Base-by-base conservation (phyloP, 1,284 basidiomycete genomes). In the Melanopsichium pennsylvanicum region DNA sequence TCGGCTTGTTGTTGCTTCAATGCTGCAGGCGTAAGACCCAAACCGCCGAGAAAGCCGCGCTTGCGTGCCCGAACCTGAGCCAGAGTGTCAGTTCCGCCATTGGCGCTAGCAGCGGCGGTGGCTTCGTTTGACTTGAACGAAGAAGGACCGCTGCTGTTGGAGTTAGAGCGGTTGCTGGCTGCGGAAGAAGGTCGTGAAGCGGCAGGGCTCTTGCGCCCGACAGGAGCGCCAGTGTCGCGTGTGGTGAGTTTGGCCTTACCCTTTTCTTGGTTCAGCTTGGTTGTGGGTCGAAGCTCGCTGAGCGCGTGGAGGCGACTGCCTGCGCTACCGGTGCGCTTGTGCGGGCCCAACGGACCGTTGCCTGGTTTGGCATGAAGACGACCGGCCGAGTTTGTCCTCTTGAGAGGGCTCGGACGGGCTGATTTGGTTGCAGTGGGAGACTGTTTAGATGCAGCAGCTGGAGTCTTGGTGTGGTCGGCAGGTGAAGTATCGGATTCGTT, bases 251-350 rank as follows among this genome's bases (percentile, higher is more conserved):
- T 57, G 19, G 4, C 46, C 35, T 72, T 67, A 15, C 37, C 56
- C 38, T 70, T 66, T 38, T 45, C 66, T 25, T 73, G 55, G 38
- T 73, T 45, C 18, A 75, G 51, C 39, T 75, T 76, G 18, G 73
- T 76, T 25, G 75, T 76, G 32, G 74, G 72, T 33, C 69, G 68
- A 19, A 76, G 57, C 50, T 76, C 73, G 68, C 71, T 75, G 15
- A 76, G 63, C 2, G 75, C 75, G 45, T 76, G 68, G 10, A 76
- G 62, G 0, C 75, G 63, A 39, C 66, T 64, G 5, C 56, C 73
- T 3, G 74, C 67, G 34, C 75, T 76, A 21, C 75, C 75, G 16
- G 68, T 75, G 27, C 70, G 67, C 35, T 70, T 70, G 37, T 70
- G 58, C n/a, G 69, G 55, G 35, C 63, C 68, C 9, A 67, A 40